These are phyloP conservation scores for Noccaea bulbosa DNA, from an alignment of 345 rosid species.

Conservation along the genomic window DNA sequence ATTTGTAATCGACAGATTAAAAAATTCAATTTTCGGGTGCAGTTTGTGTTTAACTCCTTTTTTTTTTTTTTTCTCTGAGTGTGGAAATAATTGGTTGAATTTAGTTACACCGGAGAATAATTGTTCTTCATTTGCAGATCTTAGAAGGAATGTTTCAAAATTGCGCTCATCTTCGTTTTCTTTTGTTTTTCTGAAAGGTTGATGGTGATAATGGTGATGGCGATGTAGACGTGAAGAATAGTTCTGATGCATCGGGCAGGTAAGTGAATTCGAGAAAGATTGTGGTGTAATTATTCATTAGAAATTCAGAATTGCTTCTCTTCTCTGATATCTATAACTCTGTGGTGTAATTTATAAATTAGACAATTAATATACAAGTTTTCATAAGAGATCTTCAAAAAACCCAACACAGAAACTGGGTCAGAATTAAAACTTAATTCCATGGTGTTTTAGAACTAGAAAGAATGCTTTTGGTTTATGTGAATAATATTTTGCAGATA, in stretches of 20 bases:
- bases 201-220: conserved; percentile 33
- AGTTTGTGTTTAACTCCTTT: conserved; percentile 37
- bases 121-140: conserved; percentile 39
- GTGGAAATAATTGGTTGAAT: conserved; percentile 45
- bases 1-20: not conserved
- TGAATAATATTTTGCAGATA: conserved; percentile 48
- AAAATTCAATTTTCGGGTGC: conserved; percentile 45
- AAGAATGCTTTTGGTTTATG: conserved; percentile 8
- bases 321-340: conserved; percentile 48
- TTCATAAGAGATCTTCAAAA: conserved; percentile 41
- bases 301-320: conserved; percentile 17
- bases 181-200: conserved; percentile 28
- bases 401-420: conserved; percentile 35
- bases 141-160: conserved; percentile 20
- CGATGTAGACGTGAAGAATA: conserved; percentile 43
- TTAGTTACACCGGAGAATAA: conserved; percentile 41
- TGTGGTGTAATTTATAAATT: conserved; percentile 26
- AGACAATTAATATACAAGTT: not conserved
- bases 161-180: conserved; percentile 15
- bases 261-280: conserved; percentile 27
- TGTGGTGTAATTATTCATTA: not conserved
- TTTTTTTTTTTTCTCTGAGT: conserved; percentile 6
- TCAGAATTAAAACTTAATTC: conserved; percentile 18
- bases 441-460: not conserved
- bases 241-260: conserved; percentile 63